Evolutionary conservation across 2,329 filamentous ascomycete genomes (phyloP).

Genomic region (Davidsoniella virescens): DNA sequence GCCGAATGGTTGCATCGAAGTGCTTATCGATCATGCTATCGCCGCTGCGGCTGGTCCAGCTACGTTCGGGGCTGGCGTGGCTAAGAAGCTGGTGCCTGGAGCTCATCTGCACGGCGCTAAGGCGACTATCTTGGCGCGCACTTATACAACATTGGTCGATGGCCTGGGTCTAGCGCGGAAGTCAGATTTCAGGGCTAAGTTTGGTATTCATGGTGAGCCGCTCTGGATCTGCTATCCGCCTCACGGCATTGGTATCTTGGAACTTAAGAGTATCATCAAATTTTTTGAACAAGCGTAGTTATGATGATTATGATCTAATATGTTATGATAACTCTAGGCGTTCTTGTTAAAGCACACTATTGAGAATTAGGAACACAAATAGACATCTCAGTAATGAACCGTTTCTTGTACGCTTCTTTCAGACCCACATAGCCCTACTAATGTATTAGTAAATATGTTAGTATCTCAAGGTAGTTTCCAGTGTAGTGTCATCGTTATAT

Average conservation of each 20-base stretch:
- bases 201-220: slow-evolving; percentile 69
- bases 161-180: slow-evolving; percentile 72
- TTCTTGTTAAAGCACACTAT: too few species aligned
- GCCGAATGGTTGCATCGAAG: slow-evolving; percentile 76
- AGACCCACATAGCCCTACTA: too few species aligned
- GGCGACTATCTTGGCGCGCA: slow-evolving; percentile 65
- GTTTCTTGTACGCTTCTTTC: too few species aligned
- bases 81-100: slow-evolving; percentile 55
- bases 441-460: too few species aligned
- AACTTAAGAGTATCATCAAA: slow-evolving; percentile 70
- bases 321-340: too few species aligned
- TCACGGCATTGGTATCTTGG: slow-evolving; percentile 66
- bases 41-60: slow-evolving; percentile 35
- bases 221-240: slow-evolving; percentile 84
- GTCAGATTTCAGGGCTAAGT: slow-evolving; percentile 79
- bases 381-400: too few species aligned
- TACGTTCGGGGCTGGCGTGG: slow-evolving; percentile 78
- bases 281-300: slow-evolving; percentile 61
- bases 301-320: too few species aligned
- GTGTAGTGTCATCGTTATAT: too few species aligned
- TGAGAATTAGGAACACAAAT: too few species aligned
- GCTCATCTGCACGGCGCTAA: slow-evolving; percentile 68
- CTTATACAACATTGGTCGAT: slow-evolving; percentile 67
- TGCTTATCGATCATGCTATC: slow-evolving; percentile 58
- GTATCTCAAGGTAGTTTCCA: too few species aligned